Percentiles rank a stretch among this genome's conserved stretches.
phyloP scores from a whole-genome alignment of 176 grass and related monocot species.

The Carex pumila region DNA sequence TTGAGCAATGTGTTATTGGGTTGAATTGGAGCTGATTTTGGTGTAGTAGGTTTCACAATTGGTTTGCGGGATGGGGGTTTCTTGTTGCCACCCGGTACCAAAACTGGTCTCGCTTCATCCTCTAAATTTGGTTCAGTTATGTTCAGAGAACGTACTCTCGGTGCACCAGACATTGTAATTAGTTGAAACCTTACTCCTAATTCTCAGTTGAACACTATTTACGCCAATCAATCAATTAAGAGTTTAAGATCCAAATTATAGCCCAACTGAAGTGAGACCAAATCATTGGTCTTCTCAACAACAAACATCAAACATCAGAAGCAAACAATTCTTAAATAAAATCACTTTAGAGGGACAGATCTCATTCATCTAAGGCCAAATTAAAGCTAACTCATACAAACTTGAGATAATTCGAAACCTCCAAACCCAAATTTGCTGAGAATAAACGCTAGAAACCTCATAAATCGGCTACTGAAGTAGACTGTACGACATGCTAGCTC shows the following conservation, averaged over 20 bases:
- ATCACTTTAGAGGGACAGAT: conserved; percentile 12
- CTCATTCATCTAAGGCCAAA: neutral
- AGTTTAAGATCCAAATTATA: conserved; percentile 29
- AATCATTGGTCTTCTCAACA: neutral
- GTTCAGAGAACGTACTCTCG: conserved; percentile 72
- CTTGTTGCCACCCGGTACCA: conserved; percentile 87
- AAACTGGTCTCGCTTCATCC: conserved; percentile 47
- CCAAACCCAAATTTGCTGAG: neutral
- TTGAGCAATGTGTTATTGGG: neutral
- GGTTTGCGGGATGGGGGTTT: conserved; percentile 18
- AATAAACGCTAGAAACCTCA: conserved; percentile 22
- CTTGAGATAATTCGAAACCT: neutral
- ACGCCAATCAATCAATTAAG: neutral
- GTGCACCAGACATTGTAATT: conserved; percentile 65
- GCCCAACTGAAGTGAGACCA: conserved; percentile 12
- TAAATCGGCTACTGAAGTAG: neutral
- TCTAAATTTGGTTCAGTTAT: conserved; percentile 45
- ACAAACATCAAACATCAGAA: conserved; percentile 23
- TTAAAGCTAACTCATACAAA: neutral
- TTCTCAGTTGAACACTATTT: neutral
- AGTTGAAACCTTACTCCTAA: conserved; percentile 21
- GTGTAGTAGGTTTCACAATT: neutral
- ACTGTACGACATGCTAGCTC: too few relatives aligned
- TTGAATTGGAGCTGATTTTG: conserved; percentile 42
- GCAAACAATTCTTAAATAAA: neutral